A percentile compares a stretch with the other conserved stretches of the same genome.
phyloP scores from a whole-genome alignment of 1,284 basidiomycete species.

The Stygiomarasmius scandens region DNA sequence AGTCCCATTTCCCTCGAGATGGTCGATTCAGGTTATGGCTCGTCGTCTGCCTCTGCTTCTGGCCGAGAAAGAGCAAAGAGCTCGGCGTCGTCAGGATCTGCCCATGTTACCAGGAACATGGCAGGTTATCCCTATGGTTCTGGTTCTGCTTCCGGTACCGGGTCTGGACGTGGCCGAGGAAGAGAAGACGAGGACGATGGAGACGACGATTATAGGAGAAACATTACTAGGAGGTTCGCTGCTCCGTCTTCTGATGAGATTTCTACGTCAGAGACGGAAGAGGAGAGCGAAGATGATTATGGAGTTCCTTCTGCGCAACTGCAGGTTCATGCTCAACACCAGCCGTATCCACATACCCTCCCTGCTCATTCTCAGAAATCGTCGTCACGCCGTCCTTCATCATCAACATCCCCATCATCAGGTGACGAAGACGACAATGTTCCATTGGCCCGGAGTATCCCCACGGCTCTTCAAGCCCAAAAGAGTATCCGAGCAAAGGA shows the following conservation, averaged over 20 bases:
- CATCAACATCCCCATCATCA: too few relatives aligned
- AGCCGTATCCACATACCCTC: neutral
- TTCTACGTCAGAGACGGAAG: slow-evolving; percentile 1
- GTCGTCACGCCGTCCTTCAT: too few relatives aligned
- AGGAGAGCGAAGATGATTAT: slow-evolving; percentile 10
- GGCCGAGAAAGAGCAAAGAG: slow-evolving; percentile 11
- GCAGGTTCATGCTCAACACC: neutral
- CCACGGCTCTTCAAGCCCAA: slow-evolving; percentile 76
- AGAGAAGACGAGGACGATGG: slow-evolving; percentile 13
- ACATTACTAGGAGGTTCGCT: neutral
- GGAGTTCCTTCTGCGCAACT: neutral
- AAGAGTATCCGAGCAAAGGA: slow-evolving; percentile 74
- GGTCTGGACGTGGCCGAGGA: slow-evolving; percentile 11
- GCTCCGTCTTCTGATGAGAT: slow-evolving; percentile 1
- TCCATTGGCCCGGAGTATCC: slow-evolving; percentile 77
- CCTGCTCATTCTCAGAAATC: neutral
- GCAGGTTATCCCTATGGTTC: too few relatives aligned
- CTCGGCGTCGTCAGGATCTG: neutral
- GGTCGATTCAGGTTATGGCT: slow-evolving; percentile 20
- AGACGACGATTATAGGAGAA: slow-evolving; percentile 5
- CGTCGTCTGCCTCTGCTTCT: neutral
- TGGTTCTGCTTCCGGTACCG: too few relatives aligned
- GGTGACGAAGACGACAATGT: slow-evolving; percentile 60
- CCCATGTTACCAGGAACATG: too few relatives aligned
- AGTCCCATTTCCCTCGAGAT: slow-evolving; percentile 5